Evolutionary conservation across 225 moss, liverwort and hornwort genomes (phyloP).

Genomic region (Polytrichum commune): DNA sequence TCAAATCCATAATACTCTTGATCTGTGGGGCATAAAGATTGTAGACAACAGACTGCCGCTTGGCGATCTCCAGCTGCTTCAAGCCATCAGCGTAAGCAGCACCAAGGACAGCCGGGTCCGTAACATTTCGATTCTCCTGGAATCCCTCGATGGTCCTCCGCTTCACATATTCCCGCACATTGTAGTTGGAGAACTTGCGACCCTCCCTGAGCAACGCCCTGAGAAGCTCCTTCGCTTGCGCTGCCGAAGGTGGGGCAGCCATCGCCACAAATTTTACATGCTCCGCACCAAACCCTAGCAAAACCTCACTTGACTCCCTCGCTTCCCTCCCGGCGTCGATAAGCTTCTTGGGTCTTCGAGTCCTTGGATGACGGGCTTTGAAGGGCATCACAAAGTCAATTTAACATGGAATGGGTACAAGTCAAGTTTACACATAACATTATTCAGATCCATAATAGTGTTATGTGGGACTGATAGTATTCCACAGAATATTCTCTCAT

Average conservation of each 20-base stretch:
- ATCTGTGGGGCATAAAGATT: constrained; percentile 63
- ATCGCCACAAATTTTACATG: constrained; percentile 28
- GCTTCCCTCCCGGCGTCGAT: too few species aligned
- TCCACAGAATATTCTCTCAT: too few species aligned
- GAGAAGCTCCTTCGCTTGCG: constrained; percentile 58
- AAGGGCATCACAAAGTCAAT: too few species aligned
- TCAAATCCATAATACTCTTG: constrained; percentile 95
- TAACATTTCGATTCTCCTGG: constrained; percentile 33
- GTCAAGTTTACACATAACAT: too few species aligned
- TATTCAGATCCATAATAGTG: too few species aligned
- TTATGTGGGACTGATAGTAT: too few species aligned
- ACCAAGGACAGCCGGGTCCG: constrained; percentile 53
- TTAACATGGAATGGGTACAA: too few species aligned
- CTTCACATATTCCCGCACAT: constrained; percentile 91
- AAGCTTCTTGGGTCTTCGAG: too few species aligned
- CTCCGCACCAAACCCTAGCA: too few species aligned
- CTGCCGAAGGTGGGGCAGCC: constrained; percentile 52
- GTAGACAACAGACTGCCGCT: constrained; percentile 77
- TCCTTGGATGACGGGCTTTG: too few species aligned
- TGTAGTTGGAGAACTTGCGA: constrained; percentile 83
- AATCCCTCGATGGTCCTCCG: constrained; percentile 71
- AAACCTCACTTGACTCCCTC: too few species aligned
- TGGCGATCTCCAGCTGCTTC: constrained; percentile 73
- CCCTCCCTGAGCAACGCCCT: constrained; percentile 66
- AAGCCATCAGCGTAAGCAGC: constrained; percentile 52